Conservation (phyloP, 345 rosid genomes). For the Brassica rapa region DNA sequence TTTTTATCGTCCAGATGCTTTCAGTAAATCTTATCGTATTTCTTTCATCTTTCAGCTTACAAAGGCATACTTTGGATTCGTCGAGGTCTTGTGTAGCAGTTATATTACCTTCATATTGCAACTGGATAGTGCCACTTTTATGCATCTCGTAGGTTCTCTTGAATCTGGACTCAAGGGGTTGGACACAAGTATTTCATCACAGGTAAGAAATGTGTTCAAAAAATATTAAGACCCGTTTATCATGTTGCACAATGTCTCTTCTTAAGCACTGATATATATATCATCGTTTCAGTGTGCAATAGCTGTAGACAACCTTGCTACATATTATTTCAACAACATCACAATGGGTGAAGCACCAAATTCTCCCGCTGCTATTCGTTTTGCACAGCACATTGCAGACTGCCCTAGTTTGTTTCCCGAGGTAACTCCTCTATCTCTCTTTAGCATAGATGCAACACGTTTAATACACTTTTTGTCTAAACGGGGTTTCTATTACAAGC, state of each 20-base stretch:
- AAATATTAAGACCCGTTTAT: background rate
- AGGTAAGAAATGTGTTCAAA: conserved; percentile 54
- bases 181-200: conserved; percentile 86
- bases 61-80: conserved; percentile 91
- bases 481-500: conserved; percentile 31
- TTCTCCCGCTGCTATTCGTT: conserved; percentile 70
- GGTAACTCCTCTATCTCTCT: conserved; percentile 48
- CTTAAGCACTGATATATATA: background rate
- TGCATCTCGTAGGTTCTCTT: conserved; percentile 89
- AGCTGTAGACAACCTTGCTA: conserved; percentile 95
- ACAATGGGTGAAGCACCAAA: conserved; percentile 89
- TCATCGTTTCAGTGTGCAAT: conserved; percentile 77
- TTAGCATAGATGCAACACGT: background rate
- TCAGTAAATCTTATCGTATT: conserved; percentile 5
- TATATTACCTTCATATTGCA: conserved; percentile 77
- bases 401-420: conserved; percentile 95
- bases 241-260: conserved; percentile 3
- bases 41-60: conserved; percentile 67
- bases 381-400: conserved; percentile 84
- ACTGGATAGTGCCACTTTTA: conserved; percentile 81
- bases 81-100: conserved; percentile 83
- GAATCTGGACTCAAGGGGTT: conserved; percentile 97
- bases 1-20: background rate
- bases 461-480: background rate
- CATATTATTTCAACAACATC: conserved; percentile 92